A percentile compares a stretch with the other conserved stretches of the same genome.
phyloP scores from a whole-genome alignment of 1,139 yeast species.

The Geotrichum australiense region DNA sequence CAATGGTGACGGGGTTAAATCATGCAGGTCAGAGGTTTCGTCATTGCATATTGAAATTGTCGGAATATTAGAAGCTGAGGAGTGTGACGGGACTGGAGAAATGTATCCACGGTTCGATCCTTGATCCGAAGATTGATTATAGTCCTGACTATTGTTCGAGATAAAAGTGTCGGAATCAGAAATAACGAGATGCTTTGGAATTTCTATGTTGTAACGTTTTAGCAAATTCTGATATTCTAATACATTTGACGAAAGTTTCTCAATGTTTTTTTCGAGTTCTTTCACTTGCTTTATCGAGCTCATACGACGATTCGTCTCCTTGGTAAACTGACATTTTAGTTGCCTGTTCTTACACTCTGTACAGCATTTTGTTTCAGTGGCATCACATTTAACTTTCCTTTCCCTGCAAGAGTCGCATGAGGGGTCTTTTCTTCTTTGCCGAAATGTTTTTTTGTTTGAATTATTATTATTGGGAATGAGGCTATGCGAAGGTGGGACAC shows the following conservation, averaged over 20 bases:
- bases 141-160: background rate
- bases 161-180: background rate
- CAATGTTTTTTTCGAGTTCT: slow-evolving; percentile 22
- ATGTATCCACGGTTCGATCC: slow-evolving; percentile 3
- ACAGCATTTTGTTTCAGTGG: slow-evolving; percentile 29
- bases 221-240: slow-evolving; percentile 19
- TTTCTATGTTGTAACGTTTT: slow-evolving; percentile 20
- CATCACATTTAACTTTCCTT: slow-evolving; percentile 33
- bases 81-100: slow-evolving; percentile 6
- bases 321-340: slow-evolving; percentile 31
- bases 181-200: slow-evolving; percentile 21
- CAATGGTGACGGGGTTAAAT: slow-evolving; percentile 8
- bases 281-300: slow-evolving; percentile 24
- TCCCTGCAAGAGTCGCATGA: slow-evolving; percentile 33
- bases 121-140: slow-evolving; percentile 6
- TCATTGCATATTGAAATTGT: slow-evolving; percentile 9
- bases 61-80: slow-evolving; percentile 7
- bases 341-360: slow-evolving; percentile 29
- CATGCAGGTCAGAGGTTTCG: slow-evolving; percentile 4
- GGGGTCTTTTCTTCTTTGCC: slow-evolving; percentile 31
- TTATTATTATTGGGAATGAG: background rate
- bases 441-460: slow-evolving; percentile 24
- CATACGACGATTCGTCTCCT: slow-evolving; percentile 27
- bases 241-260: slow-evolving; percentile 17
- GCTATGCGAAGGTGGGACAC: slow-evolving; percentile 1